Evolutionary conservation across 2,329 filamentous ascomycete species (phyloP).

Genomic region (Hymenoscyphus fraxineus): DNA sequence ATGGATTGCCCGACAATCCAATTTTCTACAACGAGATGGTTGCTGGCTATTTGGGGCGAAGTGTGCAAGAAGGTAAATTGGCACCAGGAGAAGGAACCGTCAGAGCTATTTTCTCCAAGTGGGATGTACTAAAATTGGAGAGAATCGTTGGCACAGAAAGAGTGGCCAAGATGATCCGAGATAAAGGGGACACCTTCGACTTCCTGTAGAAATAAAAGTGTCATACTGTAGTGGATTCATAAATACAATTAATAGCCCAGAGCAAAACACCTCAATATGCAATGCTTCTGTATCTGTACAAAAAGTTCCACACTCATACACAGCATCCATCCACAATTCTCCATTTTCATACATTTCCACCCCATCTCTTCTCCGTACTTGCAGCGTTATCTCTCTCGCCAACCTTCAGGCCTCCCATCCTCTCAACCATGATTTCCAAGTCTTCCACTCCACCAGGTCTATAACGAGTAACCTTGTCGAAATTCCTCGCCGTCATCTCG

Average conservation of each 20-base stretch:
- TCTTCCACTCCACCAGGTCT: constrained; percentile 62
- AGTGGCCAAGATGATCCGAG: constrained; percentile 77
- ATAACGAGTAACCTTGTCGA: constrained; percentile 77
- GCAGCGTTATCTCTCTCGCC: constrained; percentile 31
- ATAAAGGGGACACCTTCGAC: constrained; percentile 88
- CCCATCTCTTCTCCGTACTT: constrained; percentile 32
- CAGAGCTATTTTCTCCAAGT: constrained; percentile 73
- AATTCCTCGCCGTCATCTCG: constrained; percentile 72
- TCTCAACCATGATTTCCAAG: constrained; percentile 62
- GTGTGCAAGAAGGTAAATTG: constrained; percentile 51
- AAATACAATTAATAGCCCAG: constrained; percentile 9
- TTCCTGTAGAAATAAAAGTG: constrained; percentile 61
- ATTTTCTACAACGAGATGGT: constrained; percentile 75
- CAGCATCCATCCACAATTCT: constrained; percentile 5
- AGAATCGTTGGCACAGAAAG: constrained; percentile 78
- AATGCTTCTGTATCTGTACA: constrained; percentile 14
- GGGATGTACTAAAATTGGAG: constrained; percentile 86
- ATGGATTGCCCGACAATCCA: constrained; percentile 85
- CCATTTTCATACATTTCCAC: constrained; percentile 23
- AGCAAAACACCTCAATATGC: constrained; percentile 19
- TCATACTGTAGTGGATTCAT: constrained; percentile 8
- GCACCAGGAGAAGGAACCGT: constrained; percentile 58
- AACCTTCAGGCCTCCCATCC: constrained; percentile 38
- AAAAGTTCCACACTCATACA: background rate
- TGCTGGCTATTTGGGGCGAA: constrained; percentile 61